Percentiles rank a stretch among this genome's conserved stretches.
These are phyloP conservation scores for Yamadazyma dendronema DNA, from an alignment of 1,139 yeast genomes.

Conservation along the genomic window DNA sequence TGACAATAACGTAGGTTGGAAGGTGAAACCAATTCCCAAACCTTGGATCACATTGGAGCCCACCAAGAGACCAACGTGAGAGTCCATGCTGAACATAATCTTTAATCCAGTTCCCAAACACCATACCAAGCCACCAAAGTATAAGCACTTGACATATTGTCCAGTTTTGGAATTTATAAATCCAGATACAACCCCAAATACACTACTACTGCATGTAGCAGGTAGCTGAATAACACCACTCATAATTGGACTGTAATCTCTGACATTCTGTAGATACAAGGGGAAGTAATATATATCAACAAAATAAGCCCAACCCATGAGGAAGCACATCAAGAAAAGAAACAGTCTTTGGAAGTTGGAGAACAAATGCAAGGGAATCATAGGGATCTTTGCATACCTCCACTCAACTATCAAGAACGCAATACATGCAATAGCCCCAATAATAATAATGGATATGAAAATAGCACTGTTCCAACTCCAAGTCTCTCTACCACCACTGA, in stretches of 20 bases:
- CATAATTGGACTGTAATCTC: slow-evolving; percentile 13
- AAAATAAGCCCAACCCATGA: slow-evolving; percentile 48
- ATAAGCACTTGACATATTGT: slow-evolving; percentile 39
- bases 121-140: slow-evolving; percentile 44
- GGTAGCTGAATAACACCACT: slow-evolving; percentile 15
- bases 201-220: slow-evolving; percentile 17
- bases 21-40: slow-evolving; percentile 48
- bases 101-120: slow-evolving; percentile 37
- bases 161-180: slow-evolving; percentile 39
- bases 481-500: slow-evolving; percentile 54
- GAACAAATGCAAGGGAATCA: slow-evolving; percentile 52
- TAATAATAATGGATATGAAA: slow-evolving; percentile 42
- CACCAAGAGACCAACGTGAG: slow-evolving; percentile 30
- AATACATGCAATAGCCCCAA: slow-evolving; percentile 41
- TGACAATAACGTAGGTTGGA: slow-evolving; percentile 56
- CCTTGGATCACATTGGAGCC: slow-evolving; percentile 43
- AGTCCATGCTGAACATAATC: slow-evolving; percentile 27
- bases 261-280: slow-evolving; percentile 45
- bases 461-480: slow-evolving; percentile 49
- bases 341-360: slow-evolving; percentile 31
- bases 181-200: slow-evolving; percentile 26
- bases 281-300: slow-evolving; percentile 47
- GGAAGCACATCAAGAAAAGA: slow-evolving; percentile 38
- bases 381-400: slow-evolving; percentile 35
- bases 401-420: slow-evolving; percentile 39